Percentiles rank a stretch among this genome's conserved stretches.
Conservation (phyloP, 176 grass and related monocot species). For the Puccinellia tenuiflora region DNA sequence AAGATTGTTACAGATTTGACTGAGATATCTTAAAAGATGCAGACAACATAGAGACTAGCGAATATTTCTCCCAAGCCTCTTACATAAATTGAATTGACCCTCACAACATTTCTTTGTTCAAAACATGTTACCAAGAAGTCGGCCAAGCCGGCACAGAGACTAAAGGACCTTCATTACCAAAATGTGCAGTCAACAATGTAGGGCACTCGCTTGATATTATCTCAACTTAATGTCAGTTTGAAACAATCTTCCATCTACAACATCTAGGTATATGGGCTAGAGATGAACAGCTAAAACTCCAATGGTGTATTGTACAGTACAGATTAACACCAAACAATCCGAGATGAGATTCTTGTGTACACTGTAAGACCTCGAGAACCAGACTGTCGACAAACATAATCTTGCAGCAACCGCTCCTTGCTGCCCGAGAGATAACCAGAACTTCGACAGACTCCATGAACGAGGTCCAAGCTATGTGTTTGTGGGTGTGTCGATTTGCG, state of each 20-base stretch:
- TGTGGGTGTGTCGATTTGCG: not conserved
- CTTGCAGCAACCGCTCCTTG: not conserved
- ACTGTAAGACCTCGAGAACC: not conserved
- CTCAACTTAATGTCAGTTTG: not conserved
- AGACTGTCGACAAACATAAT: not conserved
- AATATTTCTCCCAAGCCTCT: not conserved
- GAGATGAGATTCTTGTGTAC: conserved; percentile 32
- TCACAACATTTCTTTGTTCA: not conserved
- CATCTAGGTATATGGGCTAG: conserved; percentile 28
- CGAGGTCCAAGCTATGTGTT: conserved; percentile 3
- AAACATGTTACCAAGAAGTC: not conserved
- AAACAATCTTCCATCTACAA: conserved; percentile 23
- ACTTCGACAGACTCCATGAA: not conserved
- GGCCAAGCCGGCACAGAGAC: not conserved
- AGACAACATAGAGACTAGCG: not conserved
- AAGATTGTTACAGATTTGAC: not conserved
- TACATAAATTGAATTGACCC: not conserved
- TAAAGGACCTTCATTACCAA: not conserved
- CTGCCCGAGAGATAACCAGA: not conserved
- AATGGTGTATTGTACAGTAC: conserved; percentile 21
- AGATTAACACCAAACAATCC: conserved; percentile 19
- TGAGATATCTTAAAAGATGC: not conserved
- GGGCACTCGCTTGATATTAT: not conserved
- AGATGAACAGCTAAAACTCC: not conserved
- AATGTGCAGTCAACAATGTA: not conserved